Conservation (phyloP, 441 rosid species). For the Metrosideros polymorpha region DNA sequence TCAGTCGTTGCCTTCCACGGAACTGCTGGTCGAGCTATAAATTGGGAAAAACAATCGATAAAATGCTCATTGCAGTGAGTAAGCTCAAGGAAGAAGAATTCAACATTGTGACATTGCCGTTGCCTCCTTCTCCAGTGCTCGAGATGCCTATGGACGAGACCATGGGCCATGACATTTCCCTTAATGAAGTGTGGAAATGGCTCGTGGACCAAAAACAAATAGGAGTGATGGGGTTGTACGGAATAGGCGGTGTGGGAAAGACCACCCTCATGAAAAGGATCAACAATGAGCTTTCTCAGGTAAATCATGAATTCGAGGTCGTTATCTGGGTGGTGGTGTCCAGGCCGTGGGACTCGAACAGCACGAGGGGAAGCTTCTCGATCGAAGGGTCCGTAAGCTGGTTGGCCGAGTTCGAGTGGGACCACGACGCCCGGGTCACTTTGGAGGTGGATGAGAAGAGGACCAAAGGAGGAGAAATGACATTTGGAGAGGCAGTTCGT, state of each 20-base stretch:
- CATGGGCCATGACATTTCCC: background rate
- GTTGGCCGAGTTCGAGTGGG: background rate
- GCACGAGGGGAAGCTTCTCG: background rate
- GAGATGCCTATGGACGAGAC: background rate
- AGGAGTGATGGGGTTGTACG: background rate
- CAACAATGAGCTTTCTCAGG: background rate
- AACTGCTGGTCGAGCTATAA: slow-evolving; percentile 5
- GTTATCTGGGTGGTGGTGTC: background rate
- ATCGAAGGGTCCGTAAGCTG: rapidly evolving
- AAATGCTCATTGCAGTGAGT: background rate
- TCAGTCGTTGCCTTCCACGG: background rate
- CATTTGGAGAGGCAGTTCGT: background rate
- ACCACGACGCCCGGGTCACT: background rate
- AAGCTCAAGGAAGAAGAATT: background rate
- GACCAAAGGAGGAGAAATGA: background rate
- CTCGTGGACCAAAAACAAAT: background rate
- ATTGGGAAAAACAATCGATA: background rate
- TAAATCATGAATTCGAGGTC: background rate
- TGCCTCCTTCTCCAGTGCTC: background rate
- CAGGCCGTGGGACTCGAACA: background rate
- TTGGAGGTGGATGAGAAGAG: rapidly evolving
- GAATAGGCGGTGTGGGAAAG: background rate
- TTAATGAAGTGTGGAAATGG: background rate
- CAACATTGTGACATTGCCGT: rapidly evolving
- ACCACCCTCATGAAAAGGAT: background rate